These are phyloP conservation scores for Eleusine coracana DNA, from an alignment of 176 grass and related monocot species.

Conservation along the genomic window DNA sequence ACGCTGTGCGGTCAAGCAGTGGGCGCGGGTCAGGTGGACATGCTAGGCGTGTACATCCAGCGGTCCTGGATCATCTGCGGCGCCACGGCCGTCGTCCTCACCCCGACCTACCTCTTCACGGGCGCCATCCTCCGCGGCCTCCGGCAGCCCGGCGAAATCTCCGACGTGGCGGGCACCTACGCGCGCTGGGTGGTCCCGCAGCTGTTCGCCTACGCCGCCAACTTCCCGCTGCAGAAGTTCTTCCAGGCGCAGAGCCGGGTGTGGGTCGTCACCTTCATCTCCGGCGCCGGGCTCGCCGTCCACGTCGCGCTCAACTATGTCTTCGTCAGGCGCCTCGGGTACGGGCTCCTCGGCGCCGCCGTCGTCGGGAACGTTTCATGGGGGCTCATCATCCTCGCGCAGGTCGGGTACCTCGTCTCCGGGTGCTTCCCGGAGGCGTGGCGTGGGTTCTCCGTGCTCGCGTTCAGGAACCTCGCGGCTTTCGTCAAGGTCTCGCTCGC, in stretches of 20 bases:
- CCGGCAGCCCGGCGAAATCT: constrained; percentile 47
- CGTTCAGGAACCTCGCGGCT: constrained; percentile 49
- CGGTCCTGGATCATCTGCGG: constrained; percentile 65
- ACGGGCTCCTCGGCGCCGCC: constrained; percentile 55
- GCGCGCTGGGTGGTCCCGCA: constrained; percentile 52
- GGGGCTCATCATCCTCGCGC: constrained; percentile 52
- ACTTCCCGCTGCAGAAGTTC: constrained; percentile 82
- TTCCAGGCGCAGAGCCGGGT: constrained; percentile 73
- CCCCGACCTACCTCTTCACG: constrained; percentile 56
- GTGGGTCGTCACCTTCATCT: constrained; percentile 63
- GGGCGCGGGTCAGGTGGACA: constrained; percentile 48
- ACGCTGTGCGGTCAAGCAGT: constrained; percentile 71
- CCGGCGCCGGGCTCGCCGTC: constrained; percentile 47
- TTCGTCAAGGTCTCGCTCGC: constrained; percentile 69
- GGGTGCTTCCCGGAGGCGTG: constrained; percentile 57
- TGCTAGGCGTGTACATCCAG: constrained; percentile 69
- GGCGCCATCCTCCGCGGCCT: constrained; percentile 43
- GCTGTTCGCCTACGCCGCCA: constrained; percentile 64
- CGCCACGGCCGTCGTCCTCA: constrained; percentile 27
- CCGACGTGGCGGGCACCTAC: constrained; percentile 47
- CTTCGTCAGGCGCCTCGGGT: constrained; percentile 40
- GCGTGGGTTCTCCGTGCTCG: constrained; percentile 51
- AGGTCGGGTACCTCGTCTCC: constrained; percentile 54
- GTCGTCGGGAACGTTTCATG: constrained; percentile 55
- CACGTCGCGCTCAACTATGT: constrained; percentile 64